Evolutionary conservation across 2,329 filamentous ascomycete species (phyloP).

Genomic region (Botryosphaeria agaves): DNA sequence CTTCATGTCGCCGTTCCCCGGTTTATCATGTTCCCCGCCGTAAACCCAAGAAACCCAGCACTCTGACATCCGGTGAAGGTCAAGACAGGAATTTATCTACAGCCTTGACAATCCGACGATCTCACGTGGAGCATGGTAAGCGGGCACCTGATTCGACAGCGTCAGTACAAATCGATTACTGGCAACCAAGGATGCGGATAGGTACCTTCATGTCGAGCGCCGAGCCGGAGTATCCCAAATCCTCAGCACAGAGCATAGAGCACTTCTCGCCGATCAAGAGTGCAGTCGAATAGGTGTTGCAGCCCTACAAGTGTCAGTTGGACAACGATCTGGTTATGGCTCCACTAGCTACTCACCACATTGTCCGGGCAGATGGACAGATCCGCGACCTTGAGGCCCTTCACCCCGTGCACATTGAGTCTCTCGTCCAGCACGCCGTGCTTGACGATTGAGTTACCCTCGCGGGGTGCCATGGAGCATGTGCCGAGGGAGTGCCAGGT

Average conservation of each 20-base stretch:
- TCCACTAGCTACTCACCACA: too few species aligned
- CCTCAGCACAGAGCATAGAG: constrained; percentile 51
- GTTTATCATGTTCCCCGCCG: too few species aligned
- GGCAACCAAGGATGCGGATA: too few species aligned
- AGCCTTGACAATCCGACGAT: constrained; percentile 22
- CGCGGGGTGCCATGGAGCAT: constrained; percentile 58
- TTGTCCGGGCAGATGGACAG: constrained; percentile 64
- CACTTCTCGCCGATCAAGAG: constrained; percentile 63
- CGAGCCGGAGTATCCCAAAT: constrained; percentile 54
- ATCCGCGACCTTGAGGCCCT: constrained; percentile 63
- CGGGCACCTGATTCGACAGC: too few species aligned
- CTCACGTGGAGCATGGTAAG: constrained; percentile 29
- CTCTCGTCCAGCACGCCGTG: constrained; percentile 63
- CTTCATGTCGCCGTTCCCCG: too few species aligned
- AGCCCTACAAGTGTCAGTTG: too few species aligned
- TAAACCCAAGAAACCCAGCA: too few species aligned
- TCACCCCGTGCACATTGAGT: constrained; percentile 60
- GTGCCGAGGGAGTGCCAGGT: constrained; percentile 55
- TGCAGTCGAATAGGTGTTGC: constrained; percentile 46
- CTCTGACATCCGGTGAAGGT: too few species aligned
- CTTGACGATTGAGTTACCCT: constrained; percentile 67
- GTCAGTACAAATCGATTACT: too few species aligned
- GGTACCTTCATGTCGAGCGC: constrained; percentile 67
- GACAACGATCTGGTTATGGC: too few species aligned
- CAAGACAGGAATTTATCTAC: constrained; percentile 14